phyloP scores from a whole-genome alignment of 2,329 filamentous ascomycete species.

The Amesomyces nigricolor region DNA sequence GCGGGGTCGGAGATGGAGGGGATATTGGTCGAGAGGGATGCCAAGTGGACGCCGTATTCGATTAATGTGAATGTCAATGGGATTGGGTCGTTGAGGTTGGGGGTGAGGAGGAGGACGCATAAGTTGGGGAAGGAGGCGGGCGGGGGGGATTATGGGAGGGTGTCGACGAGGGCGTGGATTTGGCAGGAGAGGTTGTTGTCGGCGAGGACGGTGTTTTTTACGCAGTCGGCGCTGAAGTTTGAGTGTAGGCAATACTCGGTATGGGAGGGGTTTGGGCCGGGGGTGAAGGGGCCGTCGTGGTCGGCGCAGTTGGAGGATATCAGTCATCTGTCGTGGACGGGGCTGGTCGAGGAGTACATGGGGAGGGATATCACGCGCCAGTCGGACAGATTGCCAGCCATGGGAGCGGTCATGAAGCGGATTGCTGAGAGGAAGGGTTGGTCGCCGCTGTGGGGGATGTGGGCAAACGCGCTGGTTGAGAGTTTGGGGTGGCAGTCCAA shows the following conservation, averaged over 20 bases:
- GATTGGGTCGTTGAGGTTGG: neutral
- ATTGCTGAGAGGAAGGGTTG: neutral
- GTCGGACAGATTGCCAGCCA: slow-evolving; percentile 7
- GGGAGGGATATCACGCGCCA: slow-evolving; percentile 1
- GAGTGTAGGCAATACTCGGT: slow-evolving; percentile 9
- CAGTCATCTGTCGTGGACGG: neutral
- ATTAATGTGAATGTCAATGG: neutral
- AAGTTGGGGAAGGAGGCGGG: slow-evolving; percentile 1
- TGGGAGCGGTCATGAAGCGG: slow-evolving; percentile 4
- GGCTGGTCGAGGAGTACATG: slow-evolving; percentile 8
- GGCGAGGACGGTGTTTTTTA: slow-evolving; percentile 8
- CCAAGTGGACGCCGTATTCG: neutral
- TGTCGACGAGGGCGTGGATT: slow-evolving; percentile 9
- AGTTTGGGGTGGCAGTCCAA: slow-evolving; percentile 3
- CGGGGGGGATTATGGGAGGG: slow-evolving; percentile 8
- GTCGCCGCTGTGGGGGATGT: slow-evolving; percentile 5
- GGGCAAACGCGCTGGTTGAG: neutral
- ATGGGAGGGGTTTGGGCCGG: slow-evolving; percentile 7
- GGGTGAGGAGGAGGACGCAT: slow-evolving; percentile 2
- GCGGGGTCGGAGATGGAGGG: slow-evolving; percentile 5
- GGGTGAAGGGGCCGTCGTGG: slow-evolving; percentile 7
- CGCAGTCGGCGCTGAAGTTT: slow-evolving; percentile 9
- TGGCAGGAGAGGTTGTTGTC: slow-evolving; percentile 13
- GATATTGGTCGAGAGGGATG: slow-evolving; percentile 1
- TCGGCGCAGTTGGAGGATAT: neutral